Conservation (phyloP, 2,329 filamentous ascomycete species). For the Botrytis fabae region DNA sequence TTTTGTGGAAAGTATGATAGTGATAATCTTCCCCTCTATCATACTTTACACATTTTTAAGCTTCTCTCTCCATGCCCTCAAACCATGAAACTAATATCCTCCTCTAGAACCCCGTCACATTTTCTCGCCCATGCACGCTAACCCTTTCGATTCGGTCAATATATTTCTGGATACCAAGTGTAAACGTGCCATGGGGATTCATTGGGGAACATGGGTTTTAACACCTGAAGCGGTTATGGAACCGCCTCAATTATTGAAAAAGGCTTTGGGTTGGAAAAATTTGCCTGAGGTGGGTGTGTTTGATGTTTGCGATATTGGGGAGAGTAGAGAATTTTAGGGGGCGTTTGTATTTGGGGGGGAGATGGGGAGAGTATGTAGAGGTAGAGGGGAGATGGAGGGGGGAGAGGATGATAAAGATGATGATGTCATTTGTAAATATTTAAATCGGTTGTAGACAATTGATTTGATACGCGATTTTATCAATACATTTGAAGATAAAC, state of each 20-base stretch:
- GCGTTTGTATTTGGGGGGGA: no score
- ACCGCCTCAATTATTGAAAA: constrained; percentile 70
- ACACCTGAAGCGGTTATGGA: constrained; percentile 84
- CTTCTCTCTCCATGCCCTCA: no score
- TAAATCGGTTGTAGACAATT: neutral
- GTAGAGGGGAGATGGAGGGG: neutral
- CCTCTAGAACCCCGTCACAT: constrained; percentile 58
- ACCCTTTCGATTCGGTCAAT: constrained; percentile 83
- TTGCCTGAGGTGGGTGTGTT: constrained; percentile 72
- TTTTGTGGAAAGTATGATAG: neutral
- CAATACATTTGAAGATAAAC: neutral
- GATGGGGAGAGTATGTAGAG: neutral
- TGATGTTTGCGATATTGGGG: constrained; percentile 81
- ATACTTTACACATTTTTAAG: neutral
- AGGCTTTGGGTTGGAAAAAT: constrained; percentile 68
- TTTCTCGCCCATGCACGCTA: constrained; percentile 81
- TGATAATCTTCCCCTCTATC: neutral
- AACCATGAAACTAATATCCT: neutral
- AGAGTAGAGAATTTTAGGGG: constrained; percentile 71
- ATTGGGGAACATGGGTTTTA: constrained; percentile 69
- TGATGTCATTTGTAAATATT: neutral
- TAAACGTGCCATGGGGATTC: constrained; percentile 76
- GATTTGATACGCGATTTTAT: neutral
- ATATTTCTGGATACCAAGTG: constrained; percentile 86
- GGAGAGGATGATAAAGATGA: neutral